phyloP scores from a whole-genome alignment of 306 rosid species.

The Hippophae gyantsensis region DNA sequence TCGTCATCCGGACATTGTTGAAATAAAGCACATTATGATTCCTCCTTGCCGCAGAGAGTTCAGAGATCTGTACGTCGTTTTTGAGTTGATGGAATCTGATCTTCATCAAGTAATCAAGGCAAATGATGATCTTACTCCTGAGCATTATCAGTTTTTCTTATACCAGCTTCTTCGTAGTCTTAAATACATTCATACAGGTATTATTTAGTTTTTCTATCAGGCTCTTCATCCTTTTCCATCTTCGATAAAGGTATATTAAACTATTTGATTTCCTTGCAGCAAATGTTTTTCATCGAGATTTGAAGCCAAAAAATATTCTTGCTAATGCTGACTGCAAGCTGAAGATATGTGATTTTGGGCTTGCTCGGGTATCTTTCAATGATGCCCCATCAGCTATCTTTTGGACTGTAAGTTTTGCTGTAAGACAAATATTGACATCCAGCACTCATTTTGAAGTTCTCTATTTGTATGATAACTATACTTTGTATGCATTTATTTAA shows the following conservation, averaged over 20 bases:
- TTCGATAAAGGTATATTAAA: slow-evolving; percentile 14
- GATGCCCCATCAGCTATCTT: slow-evolving; percentile 97
- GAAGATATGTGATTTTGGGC: slow-evolving; percentile 97
- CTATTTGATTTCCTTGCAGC: slow-evolving; percentile 45
- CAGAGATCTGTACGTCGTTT: slow-evolving; percentile 87
- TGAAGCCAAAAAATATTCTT: slow-evolving; percentile 95
- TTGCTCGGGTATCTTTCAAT: slow-evolving; percentile 92
- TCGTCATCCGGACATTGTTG: slow-evolving; percentile 90
- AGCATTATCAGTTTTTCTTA: slow-evolving; percentile 89
- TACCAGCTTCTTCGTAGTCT: slow-evolving; percentile 97
- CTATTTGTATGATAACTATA: slow-evolving; percentile 10
- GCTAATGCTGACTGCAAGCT: slow-evolving; percentile 98
- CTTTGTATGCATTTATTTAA: slow-evolving; percentile 1
- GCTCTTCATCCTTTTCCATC: slow-evolving; percentile 8
- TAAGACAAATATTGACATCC: slow-evolving; percentile 12
- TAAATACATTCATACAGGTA: slow-evolving; percentile 77
- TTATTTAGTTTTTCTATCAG: slow-evolving; percentile 23
- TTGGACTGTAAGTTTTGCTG: slow-evolving; percentile 81
- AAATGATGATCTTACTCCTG: slow-evolving; percentile 93
- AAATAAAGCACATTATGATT: slow-evolving; percentile 91
- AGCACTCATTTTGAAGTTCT: slow-evolving; percentile 1
- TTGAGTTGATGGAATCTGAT: slow-evolving; percentile 96
- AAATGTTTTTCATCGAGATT: slow-evolving; percentile 93
- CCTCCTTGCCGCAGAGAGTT: slow-evolving; percentile 96
- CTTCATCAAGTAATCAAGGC: slow-evolving; percentile 98